These are phyloP conservation scores for Penicillium sp. DNA, from an alignment of 2,329 filamentous ascomycete species.

Conservation along the genomic window DNA sequence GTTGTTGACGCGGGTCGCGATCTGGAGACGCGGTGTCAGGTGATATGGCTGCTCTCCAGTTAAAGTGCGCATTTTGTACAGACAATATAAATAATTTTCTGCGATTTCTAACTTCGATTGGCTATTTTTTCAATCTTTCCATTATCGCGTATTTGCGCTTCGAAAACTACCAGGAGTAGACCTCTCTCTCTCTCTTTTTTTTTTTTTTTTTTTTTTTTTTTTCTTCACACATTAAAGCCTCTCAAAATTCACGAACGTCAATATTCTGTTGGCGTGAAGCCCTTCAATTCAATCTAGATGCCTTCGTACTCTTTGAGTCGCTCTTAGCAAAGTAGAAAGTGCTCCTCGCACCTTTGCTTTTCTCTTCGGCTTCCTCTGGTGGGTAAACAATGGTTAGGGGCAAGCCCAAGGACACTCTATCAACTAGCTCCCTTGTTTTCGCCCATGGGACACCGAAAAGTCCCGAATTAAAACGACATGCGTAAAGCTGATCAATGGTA, in stretches of 20 bases:
- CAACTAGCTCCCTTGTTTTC: constrained; percentile 47
- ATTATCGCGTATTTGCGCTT: too few relatives aligned
- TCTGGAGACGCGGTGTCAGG: constrained; percentile 21
- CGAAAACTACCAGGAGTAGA: neutral
- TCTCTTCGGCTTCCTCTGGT: neutral
- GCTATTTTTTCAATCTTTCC: too few relatives aligned
- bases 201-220: too few relatives aligned
- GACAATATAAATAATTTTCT: too few relatives aligned
- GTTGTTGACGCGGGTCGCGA: constrained; percentile 14
- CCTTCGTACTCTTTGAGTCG: too few relatives aligned
- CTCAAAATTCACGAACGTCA: too few relatives aligned
- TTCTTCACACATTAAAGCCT: too few relatives aligned
- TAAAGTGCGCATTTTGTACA: neutral
- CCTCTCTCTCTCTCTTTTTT: too few relatives aligned
- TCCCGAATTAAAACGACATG: constrained; percentile 60
- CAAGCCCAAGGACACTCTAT: constrained; percentile 36
- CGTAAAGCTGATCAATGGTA: constrained; percentile 38
- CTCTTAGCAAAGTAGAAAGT: too few relatives aligned
- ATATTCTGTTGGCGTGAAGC: too few relatives aligned
- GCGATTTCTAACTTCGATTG: too few relatives aligned
- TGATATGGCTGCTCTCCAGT: constrained; percentile 9
- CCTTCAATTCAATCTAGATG: too few relatives aligned
- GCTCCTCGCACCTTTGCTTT: neutral
- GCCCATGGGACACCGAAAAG: constrained; percentile 58
- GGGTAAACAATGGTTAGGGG: constrained; percentile 22